A percentile compares a stretch with the other conserved stretches of the same genome.
phyloP scores from a whole-genome alignment of 2,329 filamentous ascomycete species.

The Penicillium corylophilum region DNA sequence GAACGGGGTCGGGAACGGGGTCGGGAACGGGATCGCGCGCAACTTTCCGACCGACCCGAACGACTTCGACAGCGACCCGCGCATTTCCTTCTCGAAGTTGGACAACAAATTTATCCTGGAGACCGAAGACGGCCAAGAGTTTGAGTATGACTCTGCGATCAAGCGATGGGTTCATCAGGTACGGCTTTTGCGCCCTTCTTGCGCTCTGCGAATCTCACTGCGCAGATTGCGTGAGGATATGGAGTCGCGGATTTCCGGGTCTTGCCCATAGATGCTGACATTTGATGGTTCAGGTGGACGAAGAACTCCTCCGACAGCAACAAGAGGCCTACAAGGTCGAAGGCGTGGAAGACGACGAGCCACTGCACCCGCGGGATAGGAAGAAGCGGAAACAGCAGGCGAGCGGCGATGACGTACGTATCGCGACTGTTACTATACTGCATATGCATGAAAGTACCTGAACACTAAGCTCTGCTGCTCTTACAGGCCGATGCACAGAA shows the following conservation, averaged over 20 bases:
- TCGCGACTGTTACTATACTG: slow-evolving; percentile 1
- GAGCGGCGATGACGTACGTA: slow-evolving; percentile 52
- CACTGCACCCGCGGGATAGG: slow-evolving; percentile 45
- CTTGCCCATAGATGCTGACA: not conserved
- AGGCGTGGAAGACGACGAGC: slow-evolving; percentile 59
- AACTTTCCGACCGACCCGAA: slow-evolving; percentile 57
- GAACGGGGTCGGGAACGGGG: too few relatives aligned
- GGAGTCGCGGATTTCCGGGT: not conserved
- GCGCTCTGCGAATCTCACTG: not conserved
- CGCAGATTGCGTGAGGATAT: not conserved
- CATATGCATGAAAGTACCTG: not conserved
- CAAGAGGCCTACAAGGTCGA: slow-evolving; percentile 60
- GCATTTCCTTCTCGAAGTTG: slow-evolving; percentile 82
- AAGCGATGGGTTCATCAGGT: slow-evolving; percentile 73
- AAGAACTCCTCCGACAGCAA: slow-evolving; percentile 60
- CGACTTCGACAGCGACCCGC: slow-evolving; percentile 73
- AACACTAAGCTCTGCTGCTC: not conserved
- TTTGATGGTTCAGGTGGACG: slow-evolving; percentile 52
- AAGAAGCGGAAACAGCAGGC: slow-evolving; percentile 56
- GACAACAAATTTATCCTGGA: slow-evolving; percentile 82
- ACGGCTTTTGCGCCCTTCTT: slow-evolving; percentile 24
- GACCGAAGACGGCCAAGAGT: slow-evolving; percentile 79
- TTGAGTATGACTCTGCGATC: slow-evolving; percentile 70
- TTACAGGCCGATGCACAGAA: slow-evolving; percentile 35
- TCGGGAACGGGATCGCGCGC: slow-evolving; percentile 14